Evolutionary conservation across 148 eudicot species (phyloP).

Genomic region (Diospyros kaki): DNA sequence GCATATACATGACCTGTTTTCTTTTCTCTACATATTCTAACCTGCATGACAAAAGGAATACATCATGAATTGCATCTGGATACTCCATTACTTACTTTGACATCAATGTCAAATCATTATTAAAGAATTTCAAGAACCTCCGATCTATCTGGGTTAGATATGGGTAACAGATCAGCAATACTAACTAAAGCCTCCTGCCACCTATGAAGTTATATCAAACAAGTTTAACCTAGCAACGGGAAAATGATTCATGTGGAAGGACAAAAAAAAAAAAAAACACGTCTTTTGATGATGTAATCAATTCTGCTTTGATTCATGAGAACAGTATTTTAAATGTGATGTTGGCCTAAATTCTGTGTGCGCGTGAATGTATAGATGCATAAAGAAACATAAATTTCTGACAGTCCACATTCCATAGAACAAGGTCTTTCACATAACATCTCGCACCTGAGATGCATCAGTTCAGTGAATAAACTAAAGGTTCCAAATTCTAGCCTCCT

Average conservation of each 20-base stretch:
- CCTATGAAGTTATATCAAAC: no score
- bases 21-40: conserved; percentile 89
- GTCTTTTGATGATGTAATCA: background rate
- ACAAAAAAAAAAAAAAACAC: background rate
- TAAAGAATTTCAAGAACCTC: no score
- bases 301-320: background rate
- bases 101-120: no score
- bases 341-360: background rate
- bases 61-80: background rate
- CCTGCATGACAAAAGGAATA: conserved; percentile 37
- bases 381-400: background rate
- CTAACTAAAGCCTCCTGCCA: no score
- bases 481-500: background rate
- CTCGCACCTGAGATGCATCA: background rate
- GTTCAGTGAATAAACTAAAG: background rate
- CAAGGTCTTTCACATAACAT: background rate
- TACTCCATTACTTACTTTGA: no score
- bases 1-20: conserved; percentile 90
- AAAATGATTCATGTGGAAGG: no score
- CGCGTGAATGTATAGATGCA: background rate
- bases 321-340: background rate
- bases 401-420: background rate
- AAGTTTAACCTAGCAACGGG: no score
- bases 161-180: no score
- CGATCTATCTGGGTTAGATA: no score